Evolutionary conservation across 202 grass and related monocot genomes (phyloP), one percentile per base, ranked within the genome.

Genomic region (Setaria italica): DNA sequence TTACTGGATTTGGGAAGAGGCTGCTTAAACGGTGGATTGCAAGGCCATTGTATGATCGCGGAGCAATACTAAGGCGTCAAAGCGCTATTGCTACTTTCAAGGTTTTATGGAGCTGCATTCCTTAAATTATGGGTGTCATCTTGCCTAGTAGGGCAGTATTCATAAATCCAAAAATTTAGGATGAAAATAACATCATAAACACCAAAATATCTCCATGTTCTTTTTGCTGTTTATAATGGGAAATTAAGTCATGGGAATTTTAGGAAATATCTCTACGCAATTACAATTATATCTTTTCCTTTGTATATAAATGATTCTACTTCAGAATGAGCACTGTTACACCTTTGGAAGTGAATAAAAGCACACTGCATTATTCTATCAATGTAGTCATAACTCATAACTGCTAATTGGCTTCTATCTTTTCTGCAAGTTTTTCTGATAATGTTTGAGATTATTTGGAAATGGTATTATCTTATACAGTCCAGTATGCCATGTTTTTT

Each of bases 21-120:
- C 37, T 98, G 20, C 95, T 98, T 77, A 98, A 94, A 90, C 59
- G 72, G 74, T 98, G 95, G 95, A 91, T 98, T 90, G 86, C 90
- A 45, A 91, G 93, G 37, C 95, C 95, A 70, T 88, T 98, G 67
- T 95, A 92, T 65, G 87, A 95, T 50, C 25, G 71, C 79, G 80
- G 83, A 63, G 82, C 75, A 78, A 94, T 98, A 92, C 77, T 92
- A 33, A 74, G 90, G 83, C 93, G 95, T 68, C 95, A 98, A 88
- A 90, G 90, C 72, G 86, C 91, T 47, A 62, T 98, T 8, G 83
- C 93, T 86, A 84, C 84, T 88, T 92, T 98, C 86, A 98, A 95
- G 93, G 95, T 93, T 76, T 51, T 83, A 60, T 81, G 11, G 58
- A 84, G 72, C 64, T n/a, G 58, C 20, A 34, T 53, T 62, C 41